Conservation (phyloP, 2,329 filamentous ascomycete genomes). For the Ceratocystis huliohia region DNA sequence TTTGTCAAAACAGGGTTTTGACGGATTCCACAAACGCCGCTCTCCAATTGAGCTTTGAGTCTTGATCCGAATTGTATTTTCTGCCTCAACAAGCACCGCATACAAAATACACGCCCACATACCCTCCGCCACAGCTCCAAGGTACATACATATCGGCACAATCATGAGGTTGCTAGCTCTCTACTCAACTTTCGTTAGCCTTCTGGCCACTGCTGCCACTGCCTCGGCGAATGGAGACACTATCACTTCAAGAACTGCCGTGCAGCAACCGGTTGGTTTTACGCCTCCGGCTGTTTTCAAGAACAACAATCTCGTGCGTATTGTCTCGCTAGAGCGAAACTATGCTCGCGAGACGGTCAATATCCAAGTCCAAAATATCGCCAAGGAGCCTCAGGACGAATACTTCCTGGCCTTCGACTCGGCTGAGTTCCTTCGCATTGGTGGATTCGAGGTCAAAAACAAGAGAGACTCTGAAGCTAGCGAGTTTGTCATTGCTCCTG, state of each 20-base stretch:
- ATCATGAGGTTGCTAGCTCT: slow-evolving; percentile 36
- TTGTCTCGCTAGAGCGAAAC: slow-evolving; percentile 84
- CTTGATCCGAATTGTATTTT: not conserved
- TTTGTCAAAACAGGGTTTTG: not conserved
- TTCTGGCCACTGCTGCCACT: slow-evolving; percentile 37
- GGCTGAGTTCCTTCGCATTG: slow-evolving; percentile 61
- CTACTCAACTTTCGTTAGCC: slow-evolving; percentile 46
- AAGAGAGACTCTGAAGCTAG: slow-evolving; percentile 59
- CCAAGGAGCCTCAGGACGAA: slow-evolving; percentile 63
- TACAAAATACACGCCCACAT: not conserved
- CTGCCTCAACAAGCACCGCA: slow-evolving; percentile 12
- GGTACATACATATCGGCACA: slow-evolving; percentile 15
- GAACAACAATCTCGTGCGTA: slow-evolving; percentile 81
- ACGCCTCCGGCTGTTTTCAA: slow-evolving; percentile 73
- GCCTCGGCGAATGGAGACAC: slow-evolving; percentile 31
- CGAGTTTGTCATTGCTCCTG: slow-evolving; percentile 53
- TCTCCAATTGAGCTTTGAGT: not conserved
- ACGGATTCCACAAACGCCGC: not conserved
- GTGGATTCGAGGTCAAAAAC: slow-evolving; percentile 82
- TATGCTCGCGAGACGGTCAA: slow-evolving; percentile 86
- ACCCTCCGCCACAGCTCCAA: not conserved
- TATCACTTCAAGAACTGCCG: slow-evolving; percentile 41
- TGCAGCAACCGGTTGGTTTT: slow-evolving; percentile 53
- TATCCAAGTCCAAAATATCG: slow-evolving; percentile 83
- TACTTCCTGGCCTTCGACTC: slow-evolving; percentile 84